Conservation (phyloP, 495 filamentous ascomycete species). For the Hypoxylon fragiforme region DNA sequence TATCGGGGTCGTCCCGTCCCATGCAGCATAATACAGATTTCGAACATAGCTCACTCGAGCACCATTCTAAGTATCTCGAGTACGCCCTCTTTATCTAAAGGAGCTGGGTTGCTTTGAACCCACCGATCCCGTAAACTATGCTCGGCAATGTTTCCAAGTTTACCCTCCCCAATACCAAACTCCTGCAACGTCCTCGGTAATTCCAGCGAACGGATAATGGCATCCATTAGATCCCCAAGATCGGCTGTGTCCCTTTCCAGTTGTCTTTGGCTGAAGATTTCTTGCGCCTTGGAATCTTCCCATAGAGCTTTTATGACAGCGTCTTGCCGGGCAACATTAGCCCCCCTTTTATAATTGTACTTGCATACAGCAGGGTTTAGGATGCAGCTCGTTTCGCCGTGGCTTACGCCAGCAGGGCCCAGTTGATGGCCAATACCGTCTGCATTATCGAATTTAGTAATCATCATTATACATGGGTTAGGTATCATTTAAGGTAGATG, state of each 20-base stretch:
- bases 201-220: slow-evolving; percentile 57
- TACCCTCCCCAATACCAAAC: slow-evolving; percentile 56
- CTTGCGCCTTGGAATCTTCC: slow-evolving; percentile 42
- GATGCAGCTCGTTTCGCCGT: slow-evolving; percentile 67
- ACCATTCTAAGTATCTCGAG: slow-evolving; percentile 36
- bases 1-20: slow-evolving; percentile 11
- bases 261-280: slow-evolving; percentile 45
- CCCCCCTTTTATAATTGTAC: slow-evolving; percentile 53
- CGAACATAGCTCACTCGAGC: slow-evolving; percentile 24
- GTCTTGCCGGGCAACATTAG: slow-evolving; percentile 54
- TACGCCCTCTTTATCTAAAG: slow-evolving; percentile 26
- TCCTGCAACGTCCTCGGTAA: slow-evolving; percentile 60
- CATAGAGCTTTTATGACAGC: slow-evolving; percentile 50
- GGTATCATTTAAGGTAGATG: too few species aligned
- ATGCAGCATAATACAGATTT: background rate
- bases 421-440: slow-evolving; percentile 67
- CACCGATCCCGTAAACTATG: slow-evolving; percentile 56
- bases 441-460: slow-evolving; percentile 6
- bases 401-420: slow-evolving; percentile 63
- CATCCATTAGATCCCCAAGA: slow-evolving; percentile 59
- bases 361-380: slow-evolving; percentile 63
- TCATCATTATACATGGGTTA: background rate
- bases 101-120: slow-evolving; percentile 37
- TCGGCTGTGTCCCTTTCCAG: slow-evolving; percentile 45
- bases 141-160: slow-evolving; percentile 54